Base-by-base conservation (phyloP, 2,329 filamentous ascomycete genomes). In the Penicillium oxalicum region DNA sequence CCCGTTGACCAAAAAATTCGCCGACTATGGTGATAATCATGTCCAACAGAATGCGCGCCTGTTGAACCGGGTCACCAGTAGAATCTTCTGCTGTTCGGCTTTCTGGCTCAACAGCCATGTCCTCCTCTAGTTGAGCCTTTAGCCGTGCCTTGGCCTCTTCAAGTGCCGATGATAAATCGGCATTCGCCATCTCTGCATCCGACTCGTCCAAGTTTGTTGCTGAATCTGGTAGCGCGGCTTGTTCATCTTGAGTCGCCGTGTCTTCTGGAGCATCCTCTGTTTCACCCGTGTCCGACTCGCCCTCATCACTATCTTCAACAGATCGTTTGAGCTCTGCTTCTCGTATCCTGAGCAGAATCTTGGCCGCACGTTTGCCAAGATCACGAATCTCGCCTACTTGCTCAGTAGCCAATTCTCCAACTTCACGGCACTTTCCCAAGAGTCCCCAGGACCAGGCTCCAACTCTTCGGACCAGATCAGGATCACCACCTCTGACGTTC, bases 11-110 rank as follows among this genome's bases (percentile, higher is more conserved):
- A 69, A 91, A 97, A 56, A 87, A 82, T 70, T 95, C 90, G 59
- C 89, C 91, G 41, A 87, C 84, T 33, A 96, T 78, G 0, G 88
- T 93, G 57, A 96, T 74, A 45, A 96, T 88, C 88, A 95, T 95
- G 70, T 94, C 91, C 32, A 96, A 75, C 36, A 89, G 90, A n/a
- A 83, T 85, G 27, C 80, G 76, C 13, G 61, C 65, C 49, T 69
- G 60, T 41, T 56, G 56, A 11, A 46, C 47, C 32, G 55, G 43
- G 61, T 61, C 49, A 49, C 62, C 48, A 69, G 65, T 32, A 32
- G 29, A 11, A 7, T 32, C 8, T 32, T 32, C 24, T 5, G 41
- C 38, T 4, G 24, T 41, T n/a, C 48, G 42, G 18, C 29, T 24
- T 5, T 26, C 11, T 7, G 53, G 44, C 18, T 52, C 69, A 13